phyloP scores from a whole-genome alignment of 2,329 filamentous ascomycete genomes.

The Cercospora janseana region DNA sequence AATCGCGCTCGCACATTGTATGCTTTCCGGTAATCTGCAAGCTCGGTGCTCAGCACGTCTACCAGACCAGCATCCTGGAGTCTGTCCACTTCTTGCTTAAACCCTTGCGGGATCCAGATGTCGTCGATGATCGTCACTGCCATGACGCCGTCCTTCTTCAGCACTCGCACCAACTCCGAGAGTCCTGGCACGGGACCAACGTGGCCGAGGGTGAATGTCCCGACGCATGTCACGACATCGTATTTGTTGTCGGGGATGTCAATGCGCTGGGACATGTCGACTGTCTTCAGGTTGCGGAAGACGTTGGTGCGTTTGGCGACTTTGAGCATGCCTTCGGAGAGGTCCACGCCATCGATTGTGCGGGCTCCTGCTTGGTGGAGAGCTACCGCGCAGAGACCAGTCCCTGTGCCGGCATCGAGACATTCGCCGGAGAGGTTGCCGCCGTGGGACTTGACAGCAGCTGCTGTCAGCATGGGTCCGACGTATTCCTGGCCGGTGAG shows the following conservation, averaged over 20 bases:
- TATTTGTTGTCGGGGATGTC: constrained; percentile 44
- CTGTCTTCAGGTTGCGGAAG: constrained; percentile 48
- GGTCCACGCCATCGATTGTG: constrained; percentile 54
- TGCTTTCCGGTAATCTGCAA: constrained; percentile 36
- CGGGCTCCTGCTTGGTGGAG: constrained; percentile 47
- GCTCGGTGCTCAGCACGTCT: constrained; percentile 38
- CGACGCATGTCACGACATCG: constrained; percentile 54
- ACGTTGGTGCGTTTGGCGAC: constrained; percentile 51
- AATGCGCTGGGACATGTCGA: constrained; percentile 50
- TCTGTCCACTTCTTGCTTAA: constrained; percentile 47
- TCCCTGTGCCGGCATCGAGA: constrained; percentile 17
- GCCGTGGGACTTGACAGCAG: constrained; percentile 15
- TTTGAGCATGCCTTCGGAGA: constrained; percentile 54
- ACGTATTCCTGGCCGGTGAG: constrained; percentile 41
- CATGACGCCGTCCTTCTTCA: constrained; percentile 49
- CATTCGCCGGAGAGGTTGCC: constrained; percentile 21
- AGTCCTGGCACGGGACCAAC: constrained; percentile 52
- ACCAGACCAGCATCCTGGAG: constrained; percentile 39
- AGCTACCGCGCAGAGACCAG: constrained; percentile 48
- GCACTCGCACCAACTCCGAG: constrained; percentile 52
- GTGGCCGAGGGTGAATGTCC: constrained; percentile 57
- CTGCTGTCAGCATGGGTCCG: constrained; percentile 35
- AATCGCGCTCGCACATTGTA: constrained; percentile 24
- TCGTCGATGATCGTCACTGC: constrained; percentile 53
- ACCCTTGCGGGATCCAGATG: constrained; percentile 52